These are phyloP conservation scores for Cucurbitaria berberidis DNA, from an alignment of 2,329 filamentous ascomycete species.

Conservation along the genomic window DNA sequence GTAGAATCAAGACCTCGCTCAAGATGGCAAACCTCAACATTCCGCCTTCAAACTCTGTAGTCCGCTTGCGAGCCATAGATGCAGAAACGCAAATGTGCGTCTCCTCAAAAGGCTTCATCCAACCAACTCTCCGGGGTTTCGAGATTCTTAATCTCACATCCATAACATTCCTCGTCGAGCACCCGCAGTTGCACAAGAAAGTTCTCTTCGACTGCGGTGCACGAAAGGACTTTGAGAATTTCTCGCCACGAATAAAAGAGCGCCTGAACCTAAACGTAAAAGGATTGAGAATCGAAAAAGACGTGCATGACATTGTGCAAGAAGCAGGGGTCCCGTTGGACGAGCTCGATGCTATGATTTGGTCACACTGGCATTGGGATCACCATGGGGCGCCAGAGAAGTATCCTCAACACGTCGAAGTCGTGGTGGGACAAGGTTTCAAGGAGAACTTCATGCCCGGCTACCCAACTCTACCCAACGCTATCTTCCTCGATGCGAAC, in stretches of 20 bases:
- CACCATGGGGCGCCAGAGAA: constrained; percentile 58
- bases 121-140: constrained; percentile 13
- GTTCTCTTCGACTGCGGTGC: constrained; percentile 21
- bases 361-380: constrained; percentile 57
- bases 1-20: not conserved
- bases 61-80: constrained; percentile 18
- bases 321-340: constrained; percentile 17
- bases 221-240: constrained; percentile 24
- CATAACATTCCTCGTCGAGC: constrained; percentile 17
- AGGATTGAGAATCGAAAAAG: constrained; percentile 18
- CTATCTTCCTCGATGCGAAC: constrained; percentile 18
- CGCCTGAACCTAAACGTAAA: constrained; percentile 19
- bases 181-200: constrained; percentile 7
- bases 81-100: constrained; percentile 18
- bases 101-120: constrained; percentile 17
- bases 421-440: constrained; percentile 62
- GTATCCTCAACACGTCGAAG: constrained; percentile 53
- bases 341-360: constrained; percentile 48
- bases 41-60: constrained; percentile 6
- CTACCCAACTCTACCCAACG: constrained; percentile 46
- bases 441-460: constrained; percentile 55
- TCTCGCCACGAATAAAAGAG: constrained; percentile 14
- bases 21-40: constrained; percentile 10
- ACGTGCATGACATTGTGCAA: constrained; percentile 30
- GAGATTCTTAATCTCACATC: constrained; percentile 15